These are phyloP conservation scores for Kalmanozyma brasiliensis DNA, from an alignment of 1,284 basidiomycete species.

Conservation along the genomic window DNA sequence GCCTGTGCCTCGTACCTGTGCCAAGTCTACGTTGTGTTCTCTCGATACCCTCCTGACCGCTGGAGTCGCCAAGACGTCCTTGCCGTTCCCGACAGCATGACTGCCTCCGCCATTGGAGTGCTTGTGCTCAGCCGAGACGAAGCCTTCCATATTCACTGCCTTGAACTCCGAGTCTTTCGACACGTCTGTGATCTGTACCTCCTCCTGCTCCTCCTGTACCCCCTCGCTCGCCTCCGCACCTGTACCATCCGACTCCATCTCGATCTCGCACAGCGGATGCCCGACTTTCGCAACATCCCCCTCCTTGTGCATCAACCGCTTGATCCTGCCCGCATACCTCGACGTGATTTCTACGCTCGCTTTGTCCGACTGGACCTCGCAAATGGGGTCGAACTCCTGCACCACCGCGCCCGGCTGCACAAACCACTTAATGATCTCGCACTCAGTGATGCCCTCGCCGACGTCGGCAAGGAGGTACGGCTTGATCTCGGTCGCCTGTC, in stretches of 20 bases:
- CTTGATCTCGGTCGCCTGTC: conserved; percentile 31
- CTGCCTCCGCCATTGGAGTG: conserved; percentile 17
- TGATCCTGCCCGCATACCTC: conserved; percentile 82
- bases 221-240: conserved; percentile 8
- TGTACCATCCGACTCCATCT: conserved; percentile 75
- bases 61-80: conserved; percentile 73
- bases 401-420: conserved; percentile 75
- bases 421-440: conserved; percentile 69
- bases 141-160: conserved; percentile 33
- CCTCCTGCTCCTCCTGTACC: conserved; percentile 1
- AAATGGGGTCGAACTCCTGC: conserved; percentile 84
- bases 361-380: conserved; percentile 95
- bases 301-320: conserved; percentile 78
- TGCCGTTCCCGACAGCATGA: conserved; percentile 3
- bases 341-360: conserved; percentile 92
- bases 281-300: conserved; percentile 90
- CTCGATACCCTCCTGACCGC: conserved; percentile 82
- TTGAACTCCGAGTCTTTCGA: conserved; percentile 17
- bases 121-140: conserved; percentile 35
- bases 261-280: conserved; percentile 81
- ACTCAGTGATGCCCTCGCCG: conserved; percentile 78
- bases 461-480: conserved; percentile 91
- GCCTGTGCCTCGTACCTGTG: conserved; percentile 76
- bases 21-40: conserved; percentile 74
- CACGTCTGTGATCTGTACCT: conserved; percentile 14